Conservation (phyloP, 2,329 filamentous ascomycete species). For the Cordyceps fumosorosea region DNA sequence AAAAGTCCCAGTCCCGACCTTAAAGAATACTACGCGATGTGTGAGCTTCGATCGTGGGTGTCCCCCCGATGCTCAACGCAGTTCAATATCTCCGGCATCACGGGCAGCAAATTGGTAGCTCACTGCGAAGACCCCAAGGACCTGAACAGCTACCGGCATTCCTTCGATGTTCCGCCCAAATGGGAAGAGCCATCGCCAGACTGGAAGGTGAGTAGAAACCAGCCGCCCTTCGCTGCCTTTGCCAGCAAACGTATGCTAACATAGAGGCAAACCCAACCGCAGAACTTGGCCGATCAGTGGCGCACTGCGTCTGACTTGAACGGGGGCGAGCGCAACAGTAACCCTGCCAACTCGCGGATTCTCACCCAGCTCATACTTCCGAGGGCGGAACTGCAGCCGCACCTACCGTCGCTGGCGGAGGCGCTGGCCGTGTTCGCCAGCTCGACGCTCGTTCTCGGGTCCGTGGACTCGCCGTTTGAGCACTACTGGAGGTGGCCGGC, state of each 20-base stretch:
- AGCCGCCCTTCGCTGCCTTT: background rate
- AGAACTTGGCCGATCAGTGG: constrained; percentile 49
- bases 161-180: constrained; percentile 21
- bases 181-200: constrained; percentile 32
- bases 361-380: constrained; percentile 45
- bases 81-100: constrained; percentile 48
- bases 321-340: constrained; percentile 46
- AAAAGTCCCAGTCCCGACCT: constrained; percentile 31
- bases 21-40: constrained; percentile 54
- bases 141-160: constrained; percentile 46
- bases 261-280: background rate
- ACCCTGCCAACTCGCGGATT: constrained; percentile 53
- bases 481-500: constrained; percentile 44
- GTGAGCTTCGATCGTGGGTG: constrained; percentile 57
- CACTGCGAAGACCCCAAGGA: constrained; percentile 54
- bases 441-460: constrained; percentile 56
- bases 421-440: constrained; percentile 64
- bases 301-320: constrained; percentile 47
- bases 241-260: background rate
- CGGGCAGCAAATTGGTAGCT: constrained; percentile 52
- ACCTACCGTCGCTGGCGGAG: constrained; percentile 64
- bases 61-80: constrained; percentile 61
- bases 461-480: constrained; percentile 53
- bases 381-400: constrained; percentile 35
- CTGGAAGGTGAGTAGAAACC: constrained; percentile 36